These are phyloP conservation scores for Euphorbia peplus DNA, from an alignment of 345 rosid species.

Conservation along the genomic window DNA sequence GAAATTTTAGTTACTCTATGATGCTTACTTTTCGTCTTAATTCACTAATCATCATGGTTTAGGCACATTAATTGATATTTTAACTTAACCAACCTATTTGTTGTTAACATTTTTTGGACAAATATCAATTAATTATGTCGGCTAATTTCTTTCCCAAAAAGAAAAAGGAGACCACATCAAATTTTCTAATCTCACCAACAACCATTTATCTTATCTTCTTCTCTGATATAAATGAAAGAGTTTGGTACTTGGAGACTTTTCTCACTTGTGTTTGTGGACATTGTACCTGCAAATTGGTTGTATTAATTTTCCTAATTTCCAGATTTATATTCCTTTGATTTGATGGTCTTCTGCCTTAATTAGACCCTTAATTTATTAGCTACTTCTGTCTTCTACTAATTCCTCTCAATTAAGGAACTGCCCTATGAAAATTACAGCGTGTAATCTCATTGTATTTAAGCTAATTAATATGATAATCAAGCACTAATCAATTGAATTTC, in stretches of 20 bases:
- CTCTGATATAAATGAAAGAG: no score
- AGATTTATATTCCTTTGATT: background rate
- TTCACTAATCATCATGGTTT: slow-evolving; percentile 16
- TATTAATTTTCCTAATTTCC: background rate
- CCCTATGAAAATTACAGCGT: no score
- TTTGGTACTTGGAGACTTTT: slow-evolving; percentile 3
- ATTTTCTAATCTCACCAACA: slow-evolving; percentile 14
- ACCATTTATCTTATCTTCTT: background rate
- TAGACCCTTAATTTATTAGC: no score
- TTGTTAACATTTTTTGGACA: slow-evolving; percentile 1
- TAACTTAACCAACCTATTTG: slow-evolving; percentile 2
- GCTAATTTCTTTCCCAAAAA: slow-evolving; percentile 4
- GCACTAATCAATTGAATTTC: background rate
- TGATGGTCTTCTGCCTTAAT: background rate
- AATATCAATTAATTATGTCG: slow-evolving; percentile 15
- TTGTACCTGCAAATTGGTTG: background rate
- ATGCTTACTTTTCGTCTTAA: slow-evolving; percentile 12
- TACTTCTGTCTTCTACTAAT: no score
- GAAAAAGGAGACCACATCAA: slow-evolving; percentile 15
- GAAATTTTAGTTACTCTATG: background rate
- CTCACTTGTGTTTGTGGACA: slow-evolving; percentile 2
- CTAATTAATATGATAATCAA: background rate
- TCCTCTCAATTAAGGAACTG: no score
- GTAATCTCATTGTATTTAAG: no score
- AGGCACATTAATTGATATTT: slow-evolving; percentile 1